phyloP scores from a whole-genome alignment of 2,329 filamentous ascomycete genomes.

The Ascochyta pisi region DNA sequence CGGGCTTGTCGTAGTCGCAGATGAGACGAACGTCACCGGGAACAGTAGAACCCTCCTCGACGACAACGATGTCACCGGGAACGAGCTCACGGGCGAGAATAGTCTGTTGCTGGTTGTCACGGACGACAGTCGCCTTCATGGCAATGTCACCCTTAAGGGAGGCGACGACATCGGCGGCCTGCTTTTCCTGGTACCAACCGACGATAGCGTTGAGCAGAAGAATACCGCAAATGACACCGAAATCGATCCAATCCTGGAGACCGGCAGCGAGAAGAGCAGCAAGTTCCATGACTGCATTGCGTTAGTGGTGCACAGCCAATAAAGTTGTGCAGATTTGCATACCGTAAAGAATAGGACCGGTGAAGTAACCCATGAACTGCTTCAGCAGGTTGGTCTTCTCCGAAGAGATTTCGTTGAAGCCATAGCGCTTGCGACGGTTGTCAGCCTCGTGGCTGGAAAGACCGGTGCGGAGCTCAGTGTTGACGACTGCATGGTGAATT shows the following conservation, averaged over 20 bases:
- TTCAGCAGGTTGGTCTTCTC: conserved; percentile 79
- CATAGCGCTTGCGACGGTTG: conserved; percentile 67
- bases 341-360: conserved; percentile 79
- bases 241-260: conserved; percentile 76
- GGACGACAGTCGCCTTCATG: conserved; percentile 73
- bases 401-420: conserved; percentile 74
- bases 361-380: conserved; percentile 79
- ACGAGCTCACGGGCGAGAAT: conserved; percentile 78
- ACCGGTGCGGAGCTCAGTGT: conserved; percentile 71
- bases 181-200: conserved; percentile 83
- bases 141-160: conserved; percentile 79
- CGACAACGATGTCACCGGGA: conserved; percentile 75
- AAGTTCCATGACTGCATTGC: conserved; percentile 72
- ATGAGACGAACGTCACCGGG: conserved; percentile 75
- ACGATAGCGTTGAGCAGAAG: conserved; percentile 76
- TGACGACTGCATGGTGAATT: conserved; percentile 56
- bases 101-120: conserved; percentile 70
- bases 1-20: conserved; percentile 73
- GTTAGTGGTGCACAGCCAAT: conserved; percentile 6
- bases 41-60: conserved; percentile 75
- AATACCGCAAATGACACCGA: conserved; percentile 80
- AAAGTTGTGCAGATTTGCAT: conserved; percentile 47
- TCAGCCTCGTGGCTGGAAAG: conserved; percentile 67
- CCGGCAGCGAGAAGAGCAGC: conserved; percentile 76
- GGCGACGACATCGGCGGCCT: conserved; percentile 72